These are phyloP conservation scores for Lactarius tabidus DNA, from an alignment of 768 basidiomycete species.

Conservation along the genomic window DNA sequence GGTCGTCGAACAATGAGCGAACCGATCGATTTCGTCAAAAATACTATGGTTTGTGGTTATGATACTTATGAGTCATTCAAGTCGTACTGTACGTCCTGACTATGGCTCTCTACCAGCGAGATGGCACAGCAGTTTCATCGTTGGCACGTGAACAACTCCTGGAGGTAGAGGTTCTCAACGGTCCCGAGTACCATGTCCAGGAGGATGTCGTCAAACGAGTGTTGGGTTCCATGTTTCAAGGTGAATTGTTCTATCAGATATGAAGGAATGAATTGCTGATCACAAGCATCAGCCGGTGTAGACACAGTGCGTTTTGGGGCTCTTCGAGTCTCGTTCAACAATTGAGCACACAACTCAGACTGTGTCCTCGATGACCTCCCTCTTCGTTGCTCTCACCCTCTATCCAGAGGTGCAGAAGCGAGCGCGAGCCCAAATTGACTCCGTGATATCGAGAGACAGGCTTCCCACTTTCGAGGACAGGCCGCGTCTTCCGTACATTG, in stretches of 20 bases:
- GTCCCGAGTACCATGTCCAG: not conserved
- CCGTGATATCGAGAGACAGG: no score
- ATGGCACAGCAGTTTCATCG: not conserved
- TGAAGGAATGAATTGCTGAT: not conserved
- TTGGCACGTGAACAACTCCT: not conserved
- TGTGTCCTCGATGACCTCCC: constrained; percentile 21
- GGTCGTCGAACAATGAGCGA: no score
- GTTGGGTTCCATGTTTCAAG: not conserved
- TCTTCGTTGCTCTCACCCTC: constrained; percentile 31
- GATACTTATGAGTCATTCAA: not conserved
- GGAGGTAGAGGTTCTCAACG: not conserved
- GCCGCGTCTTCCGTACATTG: no score
- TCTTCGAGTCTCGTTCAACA: not conserved
- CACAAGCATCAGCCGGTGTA: not conserved
- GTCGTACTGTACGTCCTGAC: not conserved
- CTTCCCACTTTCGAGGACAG: no score
- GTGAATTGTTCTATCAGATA: not conserved
- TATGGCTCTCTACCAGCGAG: not conserved
- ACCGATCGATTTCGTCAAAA: constrained; percentile 6
- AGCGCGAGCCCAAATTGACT: constrained; percentile 31
- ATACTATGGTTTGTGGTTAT: constrained; percentile 2
- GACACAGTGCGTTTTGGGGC: not conserved
- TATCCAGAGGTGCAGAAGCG: constrained; percentile 30
- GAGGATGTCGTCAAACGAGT: not conserved
- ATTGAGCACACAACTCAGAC: constrained; percentile 6